phyloP scores from a whole-genome alignment of 2,329 filamentous ascomycete species.

The Hyphodiscus sp. region DNA sequence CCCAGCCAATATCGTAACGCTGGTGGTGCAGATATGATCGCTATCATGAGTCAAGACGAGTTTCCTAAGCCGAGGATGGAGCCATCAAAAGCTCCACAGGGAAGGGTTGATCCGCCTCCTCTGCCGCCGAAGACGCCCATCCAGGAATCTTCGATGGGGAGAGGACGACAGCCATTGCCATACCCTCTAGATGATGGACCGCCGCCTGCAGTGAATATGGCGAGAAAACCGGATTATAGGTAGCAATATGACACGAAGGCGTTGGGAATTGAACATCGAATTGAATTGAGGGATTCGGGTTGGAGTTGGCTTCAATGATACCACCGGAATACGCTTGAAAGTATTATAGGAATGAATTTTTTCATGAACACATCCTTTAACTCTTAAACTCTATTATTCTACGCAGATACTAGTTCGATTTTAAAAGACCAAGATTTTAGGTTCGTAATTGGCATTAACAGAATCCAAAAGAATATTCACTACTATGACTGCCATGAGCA shows the following conservation, averaged over 20 bases:
- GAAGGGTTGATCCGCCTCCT: conserved; percentile 54
- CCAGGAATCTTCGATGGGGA: conserved; percentile 37
- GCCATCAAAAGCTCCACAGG: conserved; percentile 3
- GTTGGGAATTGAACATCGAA: background rate
- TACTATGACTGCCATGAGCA: no score
- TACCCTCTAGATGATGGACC: conserved; percentile 78
- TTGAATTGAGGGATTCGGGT: background rate
- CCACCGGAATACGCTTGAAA: background rate
- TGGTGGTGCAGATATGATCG: conserved; percentile 62
- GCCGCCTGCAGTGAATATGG: conserved; percentile 79
- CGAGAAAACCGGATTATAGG: conserved; percentile 60
- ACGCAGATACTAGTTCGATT: no score
- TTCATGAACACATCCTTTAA: background rate
- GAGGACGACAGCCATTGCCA: conserved; percentile 35
- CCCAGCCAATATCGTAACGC: conserved; percentile 51
- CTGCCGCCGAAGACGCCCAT: conserved; percentile 73
- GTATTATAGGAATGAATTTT: background rate
- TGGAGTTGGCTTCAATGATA: background rate
- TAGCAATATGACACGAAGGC: background rate
- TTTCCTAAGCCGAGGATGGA: conserved; percentile 32
- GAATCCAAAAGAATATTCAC: no score
- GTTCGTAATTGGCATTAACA: no score
- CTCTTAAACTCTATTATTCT: background rate
- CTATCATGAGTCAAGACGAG: conserved; percentile 55
- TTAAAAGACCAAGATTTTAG: no score